Base-by-base conservation (phyloP, 257 asterid genomes). In the Solanum chmielewskii region DNA sequence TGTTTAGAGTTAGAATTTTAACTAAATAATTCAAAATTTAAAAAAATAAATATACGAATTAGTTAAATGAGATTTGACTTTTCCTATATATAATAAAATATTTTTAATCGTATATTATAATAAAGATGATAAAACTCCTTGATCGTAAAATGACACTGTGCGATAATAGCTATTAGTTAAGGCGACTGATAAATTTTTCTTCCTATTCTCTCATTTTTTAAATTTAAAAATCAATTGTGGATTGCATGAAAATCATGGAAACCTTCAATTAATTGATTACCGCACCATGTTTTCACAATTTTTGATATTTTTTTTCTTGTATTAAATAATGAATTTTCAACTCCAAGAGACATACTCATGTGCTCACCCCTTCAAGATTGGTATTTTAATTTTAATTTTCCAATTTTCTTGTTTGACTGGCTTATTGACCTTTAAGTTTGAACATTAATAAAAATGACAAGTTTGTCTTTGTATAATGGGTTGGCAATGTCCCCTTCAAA, bases 261-360 rank as follows among this genome's bases (percentile, higher is more conserved):
- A 78, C 64, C 4, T 45, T 25, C 5, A 44, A 77, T 45, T 76
- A 45, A 41, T 42, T 76, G 52, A 76, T 39, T 76, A 78, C 64
- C 4, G 27, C 84, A 45, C 66, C 84, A 27, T 35, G 41, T 78
- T 44, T 78, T 78, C 62, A 45, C 84, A 71, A 7, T 7, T 33
- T 42, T 71, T 9, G 29, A 11, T 2, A 49, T 6, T 20, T 20
- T 10, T 10, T 10, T 74, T 74, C 18, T 74, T 74, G 49, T 37
- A 74, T 74, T 74, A 15, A 27, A 15, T 45, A 27, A 5, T 78
- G n/a, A 45, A 37, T 29, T 15, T 78, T 78, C 84, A 11, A 78
- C 66, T 45, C 66, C 27, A 45, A 29, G 45, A 81, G 69, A 81
- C 69, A 81, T 81, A 16, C 69, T 81, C 69, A 81, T 81, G 85